phyloP scores from a whole-genome alignment of 345 rosid species.

The Bruguiera gymnorhiza region DNA sequence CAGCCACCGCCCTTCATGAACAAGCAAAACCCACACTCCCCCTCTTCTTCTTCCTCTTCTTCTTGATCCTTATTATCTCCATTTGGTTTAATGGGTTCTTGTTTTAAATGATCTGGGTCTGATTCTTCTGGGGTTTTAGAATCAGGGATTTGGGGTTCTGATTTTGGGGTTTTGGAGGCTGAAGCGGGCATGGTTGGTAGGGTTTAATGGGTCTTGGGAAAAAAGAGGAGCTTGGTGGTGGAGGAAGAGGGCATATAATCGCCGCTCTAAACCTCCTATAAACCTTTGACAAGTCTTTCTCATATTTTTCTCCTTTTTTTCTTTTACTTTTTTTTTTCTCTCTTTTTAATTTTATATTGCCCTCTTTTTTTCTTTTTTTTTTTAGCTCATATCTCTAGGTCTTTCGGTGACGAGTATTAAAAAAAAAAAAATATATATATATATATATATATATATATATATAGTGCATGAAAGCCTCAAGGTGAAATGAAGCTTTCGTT shows the following conservation, averaged over 20 bases:
- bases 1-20: slow-evolving; percentile 93
- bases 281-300: slow-evolving; percentile 10
- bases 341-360: too few species aligned
- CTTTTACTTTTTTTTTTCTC: too few species aligned
- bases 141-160: not conserved
- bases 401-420: too few species aligned
- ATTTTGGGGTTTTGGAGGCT: slow-evolving; percentile 21
- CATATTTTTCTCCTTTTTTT: too few species aligned
- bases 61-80: slow-evolving; percentile 9
- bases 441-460: too few species aligned
- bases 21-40: slow-evolving; percentile 81
- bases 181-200: slow-evolving; percentile 22
- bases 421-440: too few species aligned
- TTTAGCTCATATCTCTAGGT: too few species aligned
- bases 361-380: too few species aligned
- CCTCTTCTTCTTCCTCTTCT: slow-evolving; percentile 54
- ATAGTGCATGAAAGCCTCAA: too few species aligned
- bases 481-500: too few species aligned
- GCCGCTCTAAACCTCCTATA: slow-evolving; percentile 16
- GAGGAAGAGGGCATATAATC: slow-evolving; percentile 4
- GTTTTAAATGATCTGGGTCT: not conserved
- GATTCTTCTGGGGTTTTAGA: not conserved
- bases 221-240: not conserved
- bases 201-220: not conserved
- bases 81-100: not conserved